Evolutionary conservation across 2,329 filamentous ascomycete species (phyloP).

Genomic region (Setomelanomma holmii): DNA sequence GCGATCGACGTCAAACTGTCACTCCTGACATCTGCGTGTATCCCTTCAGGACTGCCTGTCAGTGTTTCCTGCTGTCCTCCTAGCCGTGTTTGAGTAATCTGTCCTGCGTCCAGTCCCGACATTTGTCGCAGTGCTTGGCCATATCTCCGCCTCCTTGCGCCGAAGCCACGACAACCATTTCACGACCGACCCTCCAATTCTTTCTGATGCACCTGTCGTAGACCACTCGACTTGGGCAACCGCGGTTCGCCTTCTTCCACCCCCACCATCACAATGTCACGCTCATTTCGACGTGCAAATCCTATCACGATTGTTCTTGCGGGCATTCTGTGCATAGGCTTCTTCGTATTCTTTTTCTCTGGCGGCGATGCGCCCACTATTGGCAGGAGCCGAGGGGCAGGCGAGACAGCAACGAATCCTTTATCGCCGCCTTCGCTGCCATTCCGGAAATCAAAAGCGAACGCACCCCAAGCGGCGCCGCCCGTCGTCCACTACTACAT

Average conservation of each 20-base stretch:
- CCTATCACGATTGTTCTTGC: constrained; percentile 78
- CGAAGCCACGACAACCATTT: constrained; percentile 18
- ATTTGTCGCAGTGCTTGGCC: too few species aligned
- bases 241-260: constrained; percentile 33
- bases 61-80: background rate
- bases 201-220: constrained; percentile 46
- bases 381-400: constrained; percentile 57
- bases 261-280: constrained; percentile 59
- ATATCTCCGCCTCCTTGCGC: constrained; percentile 40
- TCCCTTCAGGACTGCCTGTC: background rate
- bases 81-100: too few species aligned
- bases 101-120: too few species aligned
- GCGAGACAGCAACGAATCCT: constrained; percentile 68
- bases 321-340: constrained; percentile 70
- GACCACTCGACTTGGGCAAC: constrained; percentile 36
- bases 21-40: constrained; percentile 28
- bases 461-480: constrained; percentile 68
- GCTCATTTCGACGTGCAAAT: constrained; percentile 79
- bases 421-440: constrained; percentile 77
- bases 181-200: constrained; percentile 14
- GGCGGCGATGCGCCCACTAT: constrained; percentile 63
- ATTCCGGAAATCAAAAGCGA: constrained; percentile 70
- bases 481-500: constrained; percentile 93
- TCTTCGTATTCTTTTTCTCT: constrained; percentile 67
- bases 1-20: constrained; percentile 10